phyloP scores from a whole-genome alignment of 2,329 filamentous ascomycete genomes.

The Fulvia fulva region DNA sequence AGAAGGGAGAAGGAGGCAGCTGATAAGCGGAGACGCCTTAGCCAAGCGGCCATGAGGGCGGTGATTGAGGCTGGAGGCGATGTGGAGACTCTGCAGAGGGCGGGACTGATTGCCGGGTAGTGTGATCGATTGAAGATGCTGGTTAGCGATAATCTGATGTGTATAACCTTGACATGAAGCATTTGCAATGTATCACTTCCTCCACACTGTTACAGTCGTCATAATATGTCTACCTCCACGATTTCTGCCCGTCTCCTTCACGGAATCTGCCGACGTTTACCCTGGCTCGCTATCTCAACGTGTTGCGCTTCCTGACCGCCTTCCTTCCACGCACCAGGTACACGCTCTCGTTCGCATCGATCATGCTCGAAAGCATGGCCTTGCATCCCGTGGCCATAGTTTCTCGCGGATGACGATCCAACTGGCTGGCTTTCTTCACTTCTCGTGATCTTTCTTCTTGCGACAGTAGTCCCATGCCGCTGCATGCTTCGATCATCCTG shows the following conservation, averaged over 20 bases:
- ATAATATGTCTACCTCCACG: background rate
- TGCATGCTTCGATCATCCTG: background rate
- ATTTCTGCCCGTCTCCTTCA: background rate
- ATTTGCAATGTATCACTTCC: no score
- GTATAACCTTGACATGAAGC: background rate
- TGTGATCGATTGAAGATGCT: background rate
- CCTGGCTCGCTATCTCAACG: background rate
- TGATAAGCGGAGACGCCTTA: constrained; percentile 67
- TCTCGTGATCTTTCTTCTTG: background rate
- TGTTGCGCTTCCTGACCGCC: background rate
- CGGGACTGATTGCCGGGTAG: constrained; percentile 33
- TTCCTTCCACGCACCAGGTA: background rate
- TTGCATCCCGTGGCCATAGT: background rate
- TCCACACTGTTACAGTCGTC: background rate
- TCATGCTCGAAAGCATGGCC: background rate
- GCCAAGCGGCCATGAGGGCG: constrained; percentile 64
- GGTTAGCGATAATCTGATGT: background rate
- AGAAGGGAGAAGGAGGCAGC: constrained; percentile 80
- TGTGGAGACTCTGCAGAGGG: constrained; percentile 41
- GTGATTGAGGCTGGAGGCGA: constrained; percentile 70
- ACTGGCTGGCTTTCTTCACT: background rate
- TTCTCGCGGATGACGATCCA: background rate
- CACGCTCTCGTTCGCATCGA: background rate
- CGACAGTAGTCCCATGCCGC: background rate
- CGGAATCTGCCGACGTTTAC: background rate